Base-by-base conservation (phyloP, 208 protist species). In the Vickermania ingenoplastis region DNA sequence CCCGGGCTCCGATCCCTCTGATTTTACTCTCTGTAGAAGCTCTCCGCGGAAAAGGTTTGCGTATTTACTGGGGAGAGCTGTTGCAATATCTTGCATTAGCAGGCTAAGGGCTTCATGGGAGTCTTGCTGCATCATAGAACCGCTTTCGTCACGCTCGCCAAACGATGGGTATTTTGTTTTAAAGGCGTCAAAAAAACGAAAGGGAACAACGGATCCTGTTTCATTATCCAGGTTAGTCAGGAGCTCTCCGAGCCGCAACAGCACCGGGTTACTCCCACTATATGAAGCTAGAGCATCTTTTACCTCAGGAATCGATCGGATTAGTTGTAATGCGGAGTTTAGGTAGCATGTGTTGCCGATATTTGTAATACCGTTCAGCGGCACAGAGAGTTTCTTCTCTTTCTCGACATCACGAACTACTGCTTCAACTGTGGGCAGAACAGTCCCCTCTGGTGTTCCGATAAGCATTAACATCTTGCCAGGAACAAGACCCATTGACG, bases 261-360 rank as follows among this genome's bases (percentile, higher is more conserved):
- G 65, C 7, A 89, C 57, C 14, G 61, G 26, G 60, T 83, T 75
- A 59, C 57, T 71, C 24, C 56, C 61, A 45, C 57, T 31, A 31
- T 81, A 72, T 4, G 30, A n/a, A 2, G 54, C 31, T 5, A 91
- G 58, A 1, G 71, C 48, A 36, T 83, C 69, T 2, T 53, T 31
- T 22, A 92, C 56, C 55, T 95, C 78, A n/a, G 85, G 85, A 1
- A 90, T 77, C n/a, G 67, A 71, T 11, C 79, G 79, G 36, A 95
- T 31, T 75, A 91, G 84, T 65, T 95, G 86, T 30, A 95, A 21
- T 3, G 86, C 81, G 25, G 89, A 61, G 71, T 95, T 95, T 64
- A 95, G 70, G 66, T 95, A 95, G 63, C 89, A 95, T 51, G 86
- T 95, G 75, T 93, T 95, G 31, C 73, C 79, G 54, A 92, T 87